Evolutionary conservation across 164 flowering plant species (phyloP).

Genomic region (Sextonia rubra): DNA sequence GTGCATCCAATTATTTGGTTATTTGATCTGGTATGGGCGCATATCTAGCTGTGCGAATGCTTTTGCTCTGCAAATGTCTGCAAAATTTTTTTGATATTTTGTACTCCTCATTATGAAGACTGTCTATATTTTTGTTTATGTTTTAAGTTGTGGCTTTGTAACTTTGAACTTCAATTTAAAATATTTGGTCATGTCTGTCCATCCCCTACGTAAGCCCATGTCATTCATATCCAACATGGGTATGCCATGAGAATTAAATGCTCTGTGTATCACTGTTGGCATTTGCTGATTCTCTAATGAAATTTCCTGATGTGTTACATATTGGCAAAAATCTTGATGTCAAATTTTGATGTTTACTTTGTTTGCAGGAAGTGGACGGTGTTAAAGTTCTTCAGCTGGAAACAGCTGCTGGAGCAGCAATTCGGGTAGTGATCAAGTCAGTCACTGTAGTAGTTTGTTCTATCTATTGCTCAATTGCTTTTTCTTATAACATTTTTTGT

Average conservation of each 20-base stretch:
- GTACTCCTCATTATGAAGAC: not conserved
- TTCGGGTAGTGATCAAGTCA: constrained; percentile 46
- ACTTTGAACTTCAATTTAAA: too few species aligned
- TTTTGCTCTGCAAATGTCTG: too few species aligned
- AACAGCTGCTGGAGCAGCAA: constrained; percentile 99
- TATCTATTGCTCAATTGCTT: not conserved
- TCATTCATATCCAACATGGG: too few species aligned
- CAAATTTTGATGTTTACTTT: constrained; percentile 8
- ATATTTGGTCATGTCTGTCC: too few species aligned
- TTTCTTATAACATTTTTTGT: constrained; percentile 9
- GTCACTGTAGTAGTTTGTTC: not conserved
- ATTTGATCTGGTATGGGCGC: too few species aligned
- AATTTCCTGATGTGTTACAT: not conserved
- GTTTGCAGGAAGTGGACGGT: constrained; percentile 81
- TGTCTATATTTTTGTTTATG: not conserved
- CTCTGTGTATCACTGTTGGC: not conserved
- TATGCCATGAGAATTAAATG: too few species aligned
- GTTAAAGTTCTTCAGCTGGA: constrained; percentile 94
- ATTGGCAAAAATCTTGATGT: constrained; percentile 1
- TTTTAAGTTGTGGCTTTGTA: too few species aligned
- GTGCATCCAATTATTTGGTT: not conserved
- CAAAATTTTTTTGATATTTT: not conserved
- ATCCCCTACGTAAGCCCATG: too few species aligned
- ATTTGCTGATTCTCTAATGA: not conserved
- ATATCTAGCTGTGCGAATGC: too few species aligned